Evolutionary conservation across 139 green algal species (phyloP).

Genomic region (Mesotaenium endlicherianum): DNA sequence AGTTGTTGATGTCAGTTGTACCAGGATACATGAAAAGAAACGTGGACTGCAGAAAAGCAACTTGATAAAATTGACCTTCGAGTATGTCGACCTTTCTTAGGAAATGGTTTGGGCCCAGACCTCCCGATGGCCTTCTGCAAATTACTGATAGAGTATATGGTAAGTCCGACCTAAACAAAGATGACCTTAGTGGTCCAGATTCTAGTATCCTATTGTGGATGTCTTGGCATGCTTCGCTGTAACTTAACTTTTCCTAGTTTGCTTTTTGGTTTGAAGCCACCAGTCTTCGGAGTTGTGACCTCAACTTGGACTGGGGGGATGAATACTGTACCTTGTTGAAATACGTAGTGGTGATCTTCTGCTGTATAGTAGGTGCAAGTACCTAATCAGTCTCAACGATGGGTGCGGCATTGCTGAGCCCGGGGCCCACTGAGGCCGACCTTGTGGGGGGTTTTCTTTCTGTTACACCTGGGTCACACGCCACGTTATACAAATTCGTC

Average conservation of each 20-base stretch:
- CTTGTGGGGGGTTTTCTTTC: too few species aligned
- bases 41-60: neutral
- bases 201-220: neutral
- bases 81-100: neutral
- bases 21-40: neutral
- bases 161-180: neutral
- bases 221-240: neutral
- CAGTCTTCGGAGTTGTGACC: neutral
- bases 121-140: slow-evolving; percentile 45
- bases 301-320: too few species aligned
- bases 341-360: too few species aligned
- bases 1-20: neutral
- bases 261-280: neutral
- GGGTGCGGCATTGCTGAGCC: too few species aligned
- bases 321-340: too few species aligned
- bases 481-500: too few species aligned
- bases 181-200: neutral
- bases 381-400: too few species aligned
- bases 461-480: too few species aligned
- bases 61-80: neutral
- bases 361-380: too few species aligned
- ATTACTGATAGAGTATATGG: slow-evolving; percentile 44
- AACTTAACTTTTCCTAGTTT: neutral
- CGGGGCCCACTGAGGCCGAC: too few species aligned
- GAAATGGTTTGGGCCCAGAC: slow-evolving; percentile 29